Base-by-base conservation (phyloP, 108 stramenopile genomes). In the Cyclotella baltica region DNA sequence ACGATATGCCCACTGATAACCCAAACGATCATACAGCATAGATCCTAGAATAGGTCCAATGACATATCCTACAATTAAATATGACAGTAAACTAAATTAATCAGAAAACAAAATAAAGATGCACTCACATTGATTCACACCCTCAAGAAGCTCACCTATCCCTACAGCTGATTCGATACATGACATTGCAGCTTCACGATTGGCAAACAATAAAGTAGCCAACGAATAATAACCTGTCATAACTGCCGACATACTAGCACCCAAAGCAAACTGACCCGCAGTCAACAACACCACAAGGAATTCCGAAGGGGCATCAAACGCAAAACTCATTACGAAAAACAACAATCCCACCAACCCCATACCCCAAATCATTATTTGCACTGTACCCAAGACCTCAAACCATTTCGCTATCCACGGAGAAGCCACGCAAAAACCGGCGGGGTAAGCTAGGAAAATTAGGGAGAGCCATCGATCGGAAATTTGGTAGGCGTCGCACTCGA, bases 221-320 rank as follows among this genome's bases (percentile, higher is more conserved):
- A 62, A 43, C 3, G 83, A 83, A 31, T 83, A 83, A 38, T 83
- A 83, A 4, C 83, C 83, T 31, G 83, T 83, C 20, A 72, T 55
- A 10, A 83, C 63, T 28, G 61, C 37, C 6, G 83, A 77, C 30
- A 73, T 59, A 46, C 53, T 66, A 0, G 46, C 75, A 2, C 83
- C 83, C 31, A 77, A 31, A 53, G 53, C 55, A 36, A 83, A 74
- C 28, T 77, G 75, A 18, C 68, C 29, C 20, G 73, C 0, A 1
- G 61, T 62, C 15, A 83, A 55, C 18, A 72, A 13, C 16, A 46
- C 68, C 3, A 70, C 51, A 18, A 33, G 6, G 0, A 68, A 20
- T 58, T 57, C 8, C 27, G 33, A 50, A 34, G 52, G 38, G 0
- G 64, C 10, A 19, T 73, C 70, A 36, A 83, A 77, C 28, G 72